phyloP scores from a whole-genome alignment of 768 basidiomycete genomes.

The Mycena polygramma region DNA sequence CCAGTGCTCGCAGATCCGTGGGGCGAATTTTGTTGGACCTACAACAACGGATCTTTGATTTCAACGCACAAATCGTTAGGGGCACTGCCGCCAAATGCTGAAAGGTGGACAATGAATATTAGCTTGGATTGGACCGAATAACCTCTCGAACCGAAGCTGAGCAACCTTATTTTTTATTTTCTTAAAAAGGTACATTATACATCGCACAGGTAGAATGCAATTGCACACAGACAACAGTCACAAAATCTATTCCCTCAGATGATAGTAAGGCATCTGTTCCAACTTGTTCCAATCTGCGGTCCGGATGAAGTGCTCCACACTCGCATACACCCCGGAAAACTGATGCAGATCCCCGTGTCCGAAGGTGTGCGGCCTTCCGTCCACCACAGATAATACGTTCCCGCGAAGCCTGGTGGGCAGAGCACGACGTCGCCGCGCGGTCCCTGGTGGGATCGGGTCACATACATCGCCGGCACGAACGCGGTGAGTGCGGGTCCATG shows the following conservation, averaged over 20 bases:
- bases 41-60: background rate
- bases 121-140: background rate
- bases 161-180: too few relatives aligned
- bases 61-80: background rate
- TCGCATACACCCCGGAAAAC: background rate
- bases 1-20: background rate
- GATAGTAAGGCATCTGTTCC: background rate
- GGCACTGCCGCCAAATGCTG: conserved; percentile 2
- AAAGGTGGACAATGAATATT: background rate
- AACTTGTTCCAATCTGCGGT: background rate
- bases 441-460: too few relatives aligned
- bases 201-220: too few relatives aligned
- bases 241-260: too few relatives aligned
- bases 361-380: background rate
- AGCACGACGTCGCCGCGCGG: background rate
- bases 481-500: background rate
- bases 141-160: too few relatives aligned
- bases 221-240: too few relatives aligned
- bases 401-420: background rate
- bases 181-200: too few relatives aligned
- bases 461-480: conserved; percentile 8
- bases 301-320: background rate
- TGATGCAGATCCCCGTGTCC: background rate
- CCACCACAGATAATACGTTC: background rate
- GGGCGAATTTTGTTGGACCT: background rate